phyloP scores from a whole-genome alignment of 169 alveolate species.

The Cyclospora cayetanensis region DNA sequence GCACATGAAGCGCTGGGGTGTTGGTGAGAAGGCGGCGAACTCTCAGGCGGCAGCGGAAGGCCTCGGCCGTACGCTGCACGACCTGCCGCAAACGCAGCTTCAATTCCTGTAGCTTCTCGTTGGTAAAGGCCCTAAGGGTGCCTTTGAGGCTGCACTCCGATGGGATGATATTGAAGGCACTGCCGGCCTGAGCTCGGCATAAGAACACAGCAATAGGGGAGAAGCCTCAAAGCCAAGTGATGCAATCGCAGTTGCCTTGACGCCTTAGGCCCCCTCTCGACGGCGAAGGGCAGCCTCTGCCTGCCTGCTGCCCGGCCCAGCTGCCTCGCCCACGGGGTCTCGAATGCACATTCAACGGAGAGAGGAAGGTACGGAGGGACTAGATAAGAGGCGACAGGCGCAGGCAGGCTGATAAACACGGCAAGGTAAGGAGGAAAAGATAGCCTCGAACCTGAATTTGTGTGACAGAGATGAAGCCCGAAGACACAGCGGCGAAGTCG shows the following conservation, averaged over 20 bases:
- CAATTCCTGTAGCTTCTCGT: conserved; percentile 23
- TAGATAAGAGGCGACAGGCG: background rate
- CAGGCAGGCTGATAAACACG: background rate
- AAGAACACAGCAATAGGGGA: background rate
- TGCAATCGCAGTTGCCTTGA: too few species aligned
- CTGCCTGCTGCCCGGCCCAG: background rate
- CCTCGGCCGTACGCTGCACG: conserved; percentile 50
- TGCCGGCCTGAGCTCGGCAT: conserved; percentile 63
- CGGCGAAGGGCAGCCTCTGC: background rate
- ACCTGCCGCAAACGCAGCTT: conserved; percentile 50
- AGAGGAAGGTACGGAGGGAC: background rate
- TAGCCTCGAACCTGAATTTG: conserved; percentile 14
- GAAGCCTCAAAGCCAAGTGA: background rate
- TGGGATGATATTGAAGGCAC: conserved; percentile 69
- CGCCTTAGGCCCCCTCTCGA: too few species aligned
- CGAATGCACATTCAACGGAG: background rate
- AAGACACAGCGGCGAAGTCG: conserved; percentile 2
- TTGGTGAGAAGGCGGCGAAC: conserved; percentile 11
- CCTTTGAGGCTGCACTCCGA: conserved; percentile 45
- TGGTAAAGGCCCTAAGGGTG: conserved; percentile 52
- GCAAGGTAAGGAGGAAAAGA: background rate
- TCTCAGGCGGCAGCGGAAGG: conserved; percentile 40
- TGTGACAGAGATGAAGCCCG: conserved; percentile 70
- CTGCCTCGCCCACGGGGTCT: background rate
- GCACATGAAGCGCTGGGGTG: conserved; percentile 55